phyloP scores from a whole-genome alignment of 2,329 filamentous ascomycete genomes.

The Fusarium concolor region DNA sequence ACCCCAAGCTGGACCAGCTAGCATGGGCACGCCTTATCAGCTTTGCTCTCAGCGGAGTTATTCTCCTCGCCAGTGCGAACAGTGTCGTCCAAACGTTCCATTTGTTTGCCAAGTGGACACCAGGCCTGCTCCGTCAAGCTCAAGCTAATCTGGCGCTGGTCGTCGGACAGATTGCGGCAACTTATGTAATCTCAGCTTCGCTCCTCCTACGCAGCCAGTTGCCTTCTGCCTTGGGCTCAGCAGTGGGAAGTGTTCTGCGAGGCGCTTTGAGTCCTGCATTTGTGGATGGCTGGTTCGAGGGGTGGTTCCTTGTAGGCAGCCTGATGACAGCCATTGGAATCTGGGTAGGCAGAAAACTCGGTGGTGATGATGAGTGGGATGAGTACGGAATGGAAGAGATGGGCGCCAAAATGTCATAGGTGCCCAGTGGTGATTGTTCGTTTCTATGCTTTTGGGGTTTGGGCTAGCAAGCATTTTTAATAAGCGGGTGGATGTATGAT shows the following conservation, averaged over 20 bases:
- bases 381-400: constrained; percentile 74
- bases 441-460: constrained; percentile 13
- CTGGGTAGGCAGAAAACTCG: constrained; percentile 75
- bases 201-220: constrained; percentile 82
- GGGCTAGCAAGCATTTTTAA: constrained; percentile 29
- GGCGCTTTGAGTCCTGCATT: constrained; percentile 74
- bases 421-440: constrained; percentile 8
- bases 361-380: constrained; percentile 68
- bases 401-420: constrained; percentile 72
- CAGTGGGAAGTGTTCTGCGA: constrained; percentile 81
- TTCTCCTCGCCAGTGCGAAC: constrained; percentile 83
- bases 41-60: constrained; percentile 84
- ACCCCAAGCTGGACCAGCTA: constrained; percentile 82
- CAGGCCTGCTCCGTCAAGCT: constrained; percentile 76
- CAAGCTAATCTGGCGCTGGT: constrained; percentile 83
- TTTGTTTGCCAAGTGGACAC: constrained; percentile 80
- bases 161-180: constrained; percentile 83
- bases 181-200: constrained; percentile 85
- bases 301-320: constrained; percentile 81
- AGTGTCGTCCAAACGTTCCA: constrained; percentile 87
- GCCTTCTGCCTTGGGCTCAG: constrained; percentile 79
- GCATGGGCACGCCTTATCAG: constrained; percentile 89
- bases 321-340: constrained; percentile 76
- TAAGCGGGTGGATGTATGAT: constrained; percentile 16
- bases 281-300: constrained; percentile 84